Base-by-base conservation (phyloP, 805 yeast species). In the Candida cerambycidarum region DNA sequence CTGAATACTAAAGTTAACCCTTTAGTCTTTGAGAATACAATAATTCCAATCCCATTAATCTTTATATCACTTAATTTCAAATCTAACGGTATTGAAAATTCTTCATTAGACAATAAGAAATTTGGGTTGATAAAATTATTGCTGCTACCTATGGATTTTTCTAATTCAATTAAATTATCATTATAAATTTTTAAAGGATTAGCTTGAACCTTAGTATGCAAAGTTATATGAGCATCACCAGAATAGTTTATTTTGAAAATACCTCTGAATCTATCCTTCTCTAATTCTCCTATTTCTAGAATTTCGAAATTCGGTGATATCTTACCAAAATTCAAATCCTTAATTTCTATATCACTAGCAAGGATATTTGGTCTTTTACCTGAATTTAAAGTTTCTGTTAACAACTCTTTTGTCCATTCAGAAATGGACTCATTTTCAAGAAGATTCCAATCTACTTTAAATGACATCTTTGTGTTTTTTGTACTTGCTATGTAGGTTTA, bases 1-100 rank as follows among this genome's bases (percentile, higher is more conserved):
- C 90, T 77, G 65, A 89, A 89, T 23, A 89, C 96, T 31, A 89
- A 67, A 0, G 96, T 89, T 43, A 89, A 72, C 1, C 96, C 96
- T 56, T 87, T 87, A 3, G 85, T 73, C 54, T 85, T 83, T 21
- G 85, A 79, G 59, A 85, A 89, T 3, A 89, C 96, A 47, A 88
- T 80, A 41, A 89, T 84, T 17, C 90, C 89, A 45, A 89, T 89
- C 1, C 95, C 93, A 43, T 82, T 78, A 40, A 89, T 71, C 52
- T 75, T 74, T 47, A 89, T 82, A 43, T 85, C 82, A 31, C 89
- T 78, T 41, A 89, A 67, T 30, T 83, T 82, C 53, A 89, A 70
- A 57, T 85, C 86, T 51, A 89, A 71, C 4, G 96, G 96, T 39
- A 89, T 78, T 13, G 86, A 80, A 56, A 89, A 82, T 25, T 85